Percentiles rank a stretch among this genome's conserved stretches.
Evolutionary conservation across 495 filamentous ascomycete species (phyloP).

Genomic region (Daldinia decipiens): DNA sequence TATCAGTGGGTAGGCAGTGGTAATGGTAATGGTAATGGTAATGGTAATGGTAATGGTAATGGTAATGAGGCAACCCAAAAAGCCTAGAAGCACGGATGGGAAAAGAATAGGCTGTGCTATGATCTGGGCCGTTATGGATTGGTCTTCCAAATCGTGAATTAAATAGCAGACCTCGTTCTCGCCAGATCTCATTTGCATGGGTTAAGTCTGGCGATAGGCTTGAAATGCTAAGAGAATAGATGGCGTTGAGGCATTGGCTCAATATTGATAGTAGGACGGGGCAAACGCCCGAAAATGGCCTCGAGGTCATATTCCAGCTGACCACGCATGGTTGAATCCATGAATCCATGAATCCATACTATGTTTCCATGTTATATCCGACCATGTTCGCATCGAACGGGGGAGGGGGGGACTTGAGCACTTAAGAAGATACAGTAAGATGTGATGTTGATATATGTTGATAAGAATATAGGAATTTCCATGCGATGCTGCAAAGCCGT

Average conservation of each 20-base stretch:
- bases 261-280: slow-evolving; percentile 23
- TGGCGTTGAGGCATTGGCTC: slow-evolving; percentile 39
- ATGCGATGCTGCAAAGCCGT: slow-evolving; percentile 5
- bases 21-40: neutral
- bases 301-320: slow-evolving; percentile 22
- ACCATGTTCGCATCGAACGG: slow-evolving; percentile 12
- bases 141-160: slow-evolving; percentile 32
- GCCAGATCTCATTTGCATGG: slow-evolving; percentile 27
- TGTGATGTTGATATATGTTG: slow-evolving; percentile 3
- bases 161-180: slow-evolving; percentile 33
- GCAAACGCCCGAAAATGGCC: slow-evolving; percentile 25
- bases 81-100: neutral
- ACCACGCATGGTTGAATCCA: slow-evolving; percentile 27
- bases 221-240: slow-evolving; percentile 29
- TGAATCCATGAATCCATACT: slow-evolving; percentile 6
- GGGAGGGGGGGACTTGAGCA: neutral
- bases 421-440: slow-evolving; percentile 1
- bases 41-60: neutral
- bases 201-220: slow-evolving; percentile 11
- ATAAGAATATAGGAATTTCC: neutral
- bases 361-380: slow-evolving; percentile 2
- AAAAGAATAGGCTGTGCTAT: slow-evolving; percentile 42
- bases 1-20: too few relatives aligned
- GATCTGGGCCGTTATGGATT: slow-evolving; percentile 29
- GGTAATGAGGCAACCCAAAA: neutral